Evolutionary conservation across 2,329 filamentous ascomycete genomes (phyloP).

Genomic region (Verticillium dahliae): DNA sequence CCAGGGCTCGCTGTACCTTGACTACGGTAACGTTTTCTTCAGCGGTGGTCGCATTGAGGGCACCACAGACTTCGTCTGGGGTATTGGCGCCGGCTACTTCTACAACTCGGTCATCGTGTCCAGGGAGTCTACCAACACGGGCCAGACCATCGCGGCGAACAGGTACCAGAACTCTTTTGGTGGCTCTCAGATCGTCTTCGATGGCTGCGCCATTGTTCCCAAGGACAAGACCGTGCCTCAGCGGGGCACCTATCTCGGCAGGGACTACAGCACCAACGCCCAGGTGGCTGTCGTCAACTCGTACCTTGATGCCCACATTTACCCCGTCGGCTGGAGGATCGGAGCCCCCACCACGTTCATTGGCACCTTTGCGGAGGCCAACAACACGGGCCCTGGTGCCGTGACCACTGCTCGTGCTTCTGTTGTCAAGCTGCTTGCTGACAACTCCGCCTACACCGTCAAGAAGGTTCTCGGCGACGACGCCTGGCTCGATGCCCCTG

Average conservation of each 20-base stretch:
- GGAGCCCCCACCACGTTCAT: conserved; percentile 14
- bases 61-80: conserved; percentile 21
- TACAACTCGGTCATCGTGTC: conserved; percentile 19
- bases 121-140: conserved; percentile 11
- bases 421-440: conserved; percentile 12
- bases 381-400: conserved; percentile 23
- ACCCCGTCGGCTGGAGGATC: conserved; percentile 18
- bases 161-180: conserved; percentile 18
- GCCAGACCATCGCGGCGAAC: conserved; percentile 19
- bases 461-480: conserved; percentile 20
- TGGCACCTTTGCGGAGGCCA: conserved; percentile 21
- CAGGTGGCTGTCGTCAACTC: conserved; percentile 22
- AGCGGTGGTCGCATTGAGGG: conserved; percentile 4
- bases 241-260: conserved; percentile 18
- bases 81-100: conserved; percentile 35
- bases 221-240: conserved; percentile 10
- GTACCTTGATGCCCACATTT: conserved; percentile 19
- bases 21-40: conserved; percentile 8
- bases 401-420: conserved; percentile 15
- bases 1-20: conserved; percentile 6
- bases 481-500: conserved; percentile 21
- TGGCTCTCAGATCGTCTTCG: conserved; percentile 11
- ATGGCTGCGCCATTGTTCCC: conserved; percentile 10
- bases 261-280: conserved; percentile 17
- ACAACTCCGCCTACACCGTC: conserved; percentile 11